A percentile compares a stretch with the other conserved stretches of the same genome.
These are phyloP conservation scores for Ambispora gerdemannii DNA, from an alignment of 192 early-diverging fungal genomes.

Conservation along the genomic window DNA sequence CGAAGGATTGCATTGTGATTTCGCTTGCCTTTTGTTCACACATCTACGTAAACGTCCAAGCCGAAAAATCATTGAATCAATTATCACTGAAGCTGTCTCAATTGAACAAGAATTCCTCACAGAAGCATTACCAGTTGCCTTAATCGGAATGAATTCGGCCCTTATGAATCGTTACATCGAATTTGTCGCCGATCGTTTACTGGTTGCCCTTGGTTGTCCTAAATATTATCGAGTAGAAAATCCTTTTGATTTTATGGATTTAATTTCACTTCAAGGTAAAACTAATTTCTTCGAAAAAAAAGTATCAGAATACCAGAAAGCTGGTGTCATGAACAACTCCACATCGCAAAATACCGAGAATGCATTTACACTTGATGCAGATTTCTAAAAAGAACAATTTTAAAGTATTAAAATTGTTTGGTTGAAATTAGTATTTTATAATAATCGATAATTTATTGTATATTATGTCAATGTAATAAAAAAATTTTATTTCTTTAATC, in stretches of 20 bases:
- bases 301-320: slow-evolving; percentile 94
- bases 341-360: slow-evolving; percentile 51
- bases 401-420: too few species aligned
- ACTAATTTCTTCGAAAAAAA: slow-evolving; percentile 99
- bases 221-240: slow-evolving; percentile 87
- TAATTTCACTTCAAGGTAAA: slow-evolving; percentile 97
- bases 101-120: slow-evolving; percentile 97
- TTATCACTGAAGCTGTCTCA: slow-evolving; percentile 83
- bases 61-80: slow-evolving; percentile 57
- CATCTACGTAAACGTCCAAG: slow-evolving; percentile 75
- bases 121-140: slow-evolving; percentile 83
- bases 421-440: too few species aligned
- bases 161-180: slow-evolving; percentile 98
- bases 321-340: slow-evolving; percentile 70
- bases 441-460: too few species aligned
- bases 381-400: slow-evolving; percentile 65
- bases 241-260: slow-evolving; percentile 99
- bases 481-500: too few species aligned
- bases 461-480: too few species aligned
- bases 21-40: slow-evolving; percentile 91
- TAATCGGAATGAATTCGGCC: slow-evolving; percentile 96
- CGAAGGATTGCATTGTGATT: slow-evolving; percentile 96
- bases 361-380: slow-evolving; percentile 76
- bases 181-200: slow-evolving; percentile 94
- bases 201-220: slow-evolving; percentile 80